Conservation (phyloP, 2,329 filamentous ascomycete species). For the Diaporthe helianthi region DNA sequence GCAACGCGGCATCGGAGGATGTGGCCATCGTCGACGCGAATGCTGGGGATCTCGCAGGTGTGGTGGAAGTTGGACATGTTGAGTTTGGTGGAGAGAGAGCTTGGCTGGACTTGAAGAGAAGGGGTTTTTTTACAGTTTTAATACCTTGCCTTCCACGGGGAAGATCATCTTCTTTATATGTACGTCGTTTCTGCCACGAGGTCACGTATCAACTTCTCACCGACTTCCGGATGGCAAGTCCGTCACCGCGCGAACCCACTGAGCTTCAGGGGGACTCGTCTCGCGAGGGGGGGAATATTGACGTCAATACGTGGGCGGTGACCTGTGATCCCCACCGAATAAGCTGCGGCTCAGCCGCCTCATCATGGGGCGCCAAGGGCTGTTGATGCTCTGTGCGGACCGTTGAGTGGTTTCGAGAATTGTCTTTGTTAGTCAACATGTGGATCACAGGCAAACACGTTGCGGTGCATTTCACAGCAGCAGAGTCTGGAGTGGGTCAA, state of each 20-base stretch:
- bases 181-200: slow-evolving; percentile 11
- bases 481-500: slow-evolving; percentile 20
- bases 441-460: slow-evolving; percentile 17
- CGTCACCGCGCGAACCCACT: slow-evolving; percentile 14
- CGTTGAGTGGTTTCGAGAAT: slow-evolving; percentile 22
- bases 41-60: slow-evolving; percentile 36
- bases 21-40: slow-evolving; percentile 57
- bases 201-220: slow-evolving; percentile 24
- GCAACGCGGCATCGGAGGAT: slow-evolving; percentile 52
- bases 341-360: slow-evolving; percentile 28
- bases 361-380: slow-evolving; percentile 24
- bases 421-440: slow-evolving; percentile 19
- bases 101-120: neutral
- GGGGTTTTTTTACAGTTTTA: neutral
- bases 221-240: slow-evolving; percentile 24
- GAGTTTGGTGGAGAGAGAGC: neutral
- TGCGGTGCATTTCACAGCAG: slow-evolving; percentile 13
- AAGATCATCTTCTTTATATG: slow-evolving; percentile 20
- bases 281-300: neutral
- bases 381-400: slow-evolving; percentile 13
- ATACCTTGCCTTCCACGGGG: neutral
- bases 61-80: slow-evolving; percentile 33
- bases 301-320: slow-evolving; percentile 26
- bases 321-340: slow-evolving; percentile 22
- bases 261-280: slow-evolving; percentile 14